Conservation (phyloP, 2,329 filamentous ascomycete genomes). For the Mycocentrospora acerina region DNA sequence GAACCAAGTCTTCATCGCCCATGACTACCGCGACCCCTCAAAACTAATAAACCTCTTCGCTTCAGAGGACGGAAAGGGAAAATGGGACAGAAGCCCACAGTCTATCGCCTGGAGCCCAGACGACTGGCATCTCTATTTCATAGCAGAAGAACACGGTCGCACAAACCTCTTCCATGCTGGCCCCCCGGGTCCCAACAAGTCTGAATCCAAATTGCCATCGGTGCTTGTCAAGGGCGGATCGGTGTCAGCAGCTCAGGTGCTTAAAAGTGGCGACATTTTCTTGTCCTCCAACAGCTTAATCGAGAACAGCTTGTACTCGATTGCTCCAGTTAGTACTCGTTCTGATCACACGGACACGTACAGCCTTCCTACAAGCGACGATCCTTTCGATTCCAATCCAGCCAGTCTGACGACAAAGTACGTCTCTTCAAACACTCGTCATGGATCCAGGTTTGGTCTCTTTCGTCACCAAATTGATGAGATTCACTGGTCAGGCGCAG, state of each 20-base stretch:
- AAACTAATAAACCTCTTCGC: constrained; percentile 62
- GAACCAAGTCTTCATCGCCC: constrained; percentile 65
- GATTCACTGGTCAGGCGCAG: constrained; percentile 68
- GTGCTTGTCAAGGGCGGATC: constrained; percentile 37
- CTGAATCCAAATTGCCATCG: constrained; percentile 20
- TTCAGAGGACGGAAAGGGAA: constrained; percentile 63
- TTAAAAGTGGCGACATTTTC: constrained; percentile 59
- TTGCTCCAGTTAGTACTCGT: constrained; percentile 48
- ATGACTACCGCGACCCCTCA: constrained; percentile 59
- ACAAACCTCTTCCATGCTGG: constrained; percentile 57
- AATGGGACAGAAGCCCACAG: constrained; percentile 57
- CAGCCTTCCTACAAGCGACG: constrained; percentile 22
- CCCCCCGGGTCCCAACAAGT: constrained; percentile 11
- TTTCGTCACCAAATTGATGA: constrained; percentile 64
- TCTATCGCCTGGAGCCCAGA: constrained; percentile 54
- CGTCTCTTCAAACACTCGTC: constrained; percentile 66
- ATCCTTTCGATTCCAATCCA: constrained; percentile 28
- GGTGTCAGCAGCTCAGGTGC: constrained; percentile 50
- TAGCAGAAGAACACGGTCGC: constrained; percentile 69
- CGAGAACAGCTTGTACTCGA: constrained; percentile 70
- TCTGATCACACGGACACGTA: constrained; percentile 14
- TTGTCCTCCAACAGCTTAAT: constrained; percentile 68
- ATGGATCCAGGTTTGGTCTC: constrained; percentile 68
- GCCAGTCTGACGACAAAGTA: constrained; percentile 23
- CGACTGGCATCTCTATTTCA: constrained; percentile 66